Percentiles rank a stretch among this genome's conserved stretches.
These are phyloP conservation scores for Thelephora aurantiotincta DNA, from an alignment of 768 basidiomycete genomes.

Conservation along the genomic window DNA sequence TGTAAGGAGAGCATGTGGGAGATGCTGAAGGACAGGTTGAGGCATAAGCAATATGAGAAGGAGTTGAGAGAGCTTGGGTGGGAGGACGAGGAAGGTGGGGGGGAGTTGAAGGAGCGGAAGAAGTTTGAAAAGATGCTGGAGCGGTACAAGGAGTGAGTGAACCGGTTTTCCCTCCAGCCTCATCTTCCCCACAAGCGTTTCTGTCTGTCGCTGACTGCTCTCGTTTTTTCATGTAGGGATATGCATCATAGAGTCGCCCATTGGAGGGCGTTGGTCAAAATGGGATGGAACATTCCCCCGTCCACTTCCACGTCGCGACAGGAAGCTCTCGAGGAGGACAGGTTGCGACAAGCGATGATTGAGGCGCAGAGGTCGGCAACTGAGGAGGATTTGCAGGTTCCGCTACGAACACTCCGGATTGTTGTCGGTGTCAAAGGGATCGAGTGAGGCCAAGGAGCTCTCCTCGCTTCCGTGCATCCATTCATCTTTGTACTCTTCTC, in stretches of 20 bases:
- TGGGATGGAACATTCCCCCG: constrained; percentile 14
- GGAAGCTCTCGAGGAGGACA: constrained; percentile 13
- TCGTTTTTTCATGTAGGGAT: constrained; percentile 9
- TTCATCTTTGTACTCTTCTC: not conserved
- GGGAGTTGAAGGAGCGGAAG: constrained; percentile 8
- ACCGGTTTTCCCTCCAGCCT: not conserved
- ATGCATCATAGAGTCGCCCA: constrained; percentile 14
- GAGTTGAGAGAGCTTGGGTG: constrained; percentile 7
- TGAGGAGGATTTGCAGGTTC: constrained; percentile 9
- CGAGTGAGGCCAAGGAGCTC: not conserved
- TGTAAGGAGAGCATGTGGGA: constrained; percentile 19
- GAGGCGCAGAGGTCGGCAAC: constrained; percentile 10
- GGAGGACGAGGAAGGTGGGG: constrained; percentile 10
- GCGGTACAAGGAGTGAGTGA: constrained; percentile 13
- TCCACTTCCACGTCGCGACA: constrained; percentile 12
- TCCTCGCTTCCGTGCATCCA: not conserved
- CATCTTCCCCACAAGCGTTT: not conserved
- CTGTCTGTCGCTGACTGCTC: too few relatives aligned
- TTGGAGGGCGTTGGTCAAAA: constrained; percentile 13
- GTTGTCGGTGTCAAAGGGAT: constrained; percentile 12
- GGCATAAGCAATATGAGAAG: constrained; percentile 1
- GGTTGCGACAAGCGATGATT: constrained; percentile 14
- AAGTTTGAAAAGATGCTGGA: constrained; percentile 14
- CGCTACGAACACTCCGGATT: constrained; percentile 12
- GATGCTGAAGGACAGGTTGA: constrained; percentile 12